Evolutionary conservation across 2,329 filamentous ascomycete species (phyloP).

Genomic region (Monilinia fructicola): DNA sequence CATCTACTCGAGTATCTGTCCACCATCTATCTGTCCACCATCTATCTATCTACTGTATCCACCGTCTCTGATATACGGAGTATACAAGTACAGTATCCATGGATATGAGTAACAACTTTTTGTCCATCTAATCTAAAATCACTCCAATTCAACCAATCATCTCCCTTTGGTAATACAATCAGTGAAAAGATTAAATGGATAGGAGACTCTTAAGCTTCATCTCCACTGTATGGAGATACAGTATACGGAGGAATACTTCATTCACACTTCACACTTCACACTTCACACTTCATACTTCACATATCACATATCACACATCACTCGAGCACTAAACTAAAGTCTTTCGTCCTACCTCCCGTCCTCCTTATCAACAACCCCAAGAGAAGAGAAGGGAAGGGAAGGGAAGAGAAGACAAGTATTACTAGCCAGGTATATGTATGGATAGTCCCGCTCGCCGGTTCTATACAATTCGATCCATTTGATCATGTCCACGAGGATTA

Average conservation of each 20-base stretch:
- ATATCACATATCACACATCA: no score
- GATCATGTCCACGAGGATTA: constrained; percentile 12
- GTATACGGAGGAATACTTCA: neutral
- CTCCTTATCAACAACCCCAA: constrained; percentile 11
- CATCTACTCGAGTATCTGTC: no score
- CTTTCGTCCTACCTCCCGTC: neutral
- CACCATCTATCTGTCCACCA: no score
- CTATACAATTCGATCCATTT: constrained; percentile 12
- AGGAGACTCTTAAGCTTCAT: neutral
- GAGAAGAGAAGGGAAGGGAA: neutral
- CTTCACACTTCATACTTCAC: no score
- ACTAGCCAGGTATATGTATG: no score
- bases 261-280: no score
- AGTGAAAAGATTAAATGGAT: neutral
- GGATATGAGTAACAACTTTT: neutral
- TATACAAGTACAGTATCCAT: no score
- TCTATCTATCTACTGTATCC: no score
- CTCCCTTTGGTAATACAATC: neutral
- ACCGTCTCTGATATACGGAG: no score
- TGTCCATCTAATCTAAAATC: neutral
- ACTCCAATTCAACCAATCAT: constrained; percentile 7
- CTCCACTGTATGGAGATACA: constrained; percentile 11
- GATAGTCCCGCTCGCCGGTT: constrained; percentile 1
- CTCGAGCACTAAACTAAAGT: no score
- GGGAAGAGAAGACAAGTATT: no score